Evolutionary conservation across 768 basidiomycete species (phyloP).

Genomic region (Glaciozyma antarctica): DNA sequence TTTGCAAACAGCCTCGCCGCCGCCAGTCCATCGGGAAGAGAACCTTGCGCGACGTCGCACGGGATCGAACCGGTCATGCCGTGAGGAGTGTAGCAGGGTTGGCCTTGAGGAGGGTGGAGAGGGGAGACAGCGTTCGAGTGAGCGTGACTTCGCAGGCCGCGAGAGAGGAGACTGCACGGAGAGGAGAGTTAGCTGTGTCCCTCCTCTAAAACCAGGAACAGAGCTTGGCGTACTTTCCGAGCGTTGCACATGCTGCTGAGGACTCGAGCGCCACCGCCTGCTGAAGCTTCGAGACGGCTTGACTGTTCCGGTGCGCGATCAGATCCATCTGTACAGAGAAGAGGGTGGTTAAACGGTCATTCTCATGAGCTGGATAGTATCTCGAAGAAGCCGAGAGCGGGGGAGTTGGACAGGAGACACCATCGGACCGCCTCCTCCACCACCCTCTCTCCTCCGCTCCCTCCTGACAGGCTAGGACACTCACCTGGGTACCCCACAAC

Average conservation of each 20-base stretch:
- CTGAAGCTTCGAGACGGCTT: slow-evolving; percentile 2
- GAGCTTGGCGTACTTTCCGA: slow-evolving; percentile 11
- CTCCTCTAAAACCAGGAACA: too few species aligned
- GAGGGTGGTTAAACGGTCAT: background rate
- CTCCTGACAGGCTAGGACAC: background rate
- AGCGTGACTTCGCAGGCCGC: background rate
- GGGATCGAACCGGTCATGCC: background rate
- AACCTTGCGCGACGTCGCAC: background rate
- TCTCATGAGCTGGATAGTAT: background rate
- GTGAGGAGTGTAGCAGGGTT: background rate
- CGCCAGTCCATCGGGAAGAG: background rate
- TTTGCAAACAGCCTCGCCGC: slow-evolving; percentile 11
- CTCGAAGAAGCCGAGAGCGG: background rate
- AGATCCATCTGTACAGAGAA: slow-evolving; percentile 8
- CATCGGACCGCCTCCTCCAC: too few species aligned
- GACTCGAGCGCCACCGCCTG: slow-evolving; percentile 1
- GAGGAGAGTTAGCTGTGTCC: background rate
- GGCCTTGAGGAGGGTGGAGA: background rate
- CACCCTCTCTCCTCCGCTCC: background rate
- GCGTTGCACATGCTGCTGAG: slow-evolving; percentile 11
- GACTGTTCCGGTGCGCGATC: slow-evolving; percentile 9
- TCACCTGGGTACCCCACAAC: slow-evolving; percentile 21
- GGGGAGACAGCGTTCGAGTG: background rate
- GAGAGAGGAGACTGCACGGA: background rate
- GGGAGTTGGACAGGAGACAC: too few species aligned